Evolutionary conservation across 1,284 basidiomycete genomes (phyloP).

Genomic region (Ganoderma sp.): DNA sequence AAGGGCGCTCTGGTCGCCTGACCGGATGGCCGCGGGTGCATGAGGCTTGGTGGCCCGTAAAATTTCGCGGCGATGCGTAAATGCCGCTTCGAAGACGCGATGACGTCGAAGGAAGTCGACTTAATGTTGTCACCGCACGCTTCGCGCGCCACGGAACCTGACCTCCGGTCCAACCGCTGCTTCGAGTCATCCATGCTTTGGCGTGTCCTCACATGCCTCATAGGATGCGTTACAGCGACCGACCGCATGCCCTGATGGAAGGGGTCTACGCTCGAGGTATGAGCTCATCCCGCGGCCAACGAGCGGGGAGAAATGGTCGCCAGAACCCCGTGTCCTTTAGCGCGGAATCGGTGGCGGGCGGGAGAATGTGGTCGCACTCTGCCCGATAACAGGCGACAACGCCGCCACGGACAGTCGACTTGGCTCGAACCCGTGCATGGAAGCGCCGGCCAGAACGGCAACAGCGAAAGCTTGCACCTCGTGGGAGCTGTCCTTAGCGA

Average conservation of each 20-base stretch:
- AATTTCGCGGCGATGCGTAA: constrained; percentile 18
- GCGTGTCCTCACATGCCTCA: constrained; percentile 13
- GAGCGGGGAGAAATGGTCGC: constrained; percentile 10
- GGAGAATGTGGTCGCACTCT: constrained; percentile 39
- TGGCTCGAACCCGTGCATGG: constrained; percentile 10
- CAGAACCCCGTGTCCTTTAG: constrained; percentile 18
- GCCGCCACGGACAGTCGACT: constrained; percentile 13
- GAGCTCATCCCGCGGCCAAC: neutral
- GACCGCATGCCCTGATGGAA: constrained; percentile 14
- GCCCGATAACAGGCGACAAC: constrained; percentile 25
- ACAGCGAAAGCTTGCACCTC: constrained; percentile 41
- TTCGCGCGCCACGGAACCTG: neutral
- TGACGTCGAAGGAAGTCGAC: constrained; percentile 28
- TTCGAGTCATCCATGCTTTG: constrained; percentile 15
- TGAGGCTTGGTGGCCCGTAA: constrained; percentile 15
- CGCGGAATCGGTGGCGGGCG: constrained; percentile 39
- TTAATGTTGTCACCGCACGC: constrained; percentile 12
- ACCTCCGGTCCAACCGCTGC: constrained; percentile 21
- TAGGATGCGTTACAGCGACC: constrained; percentile 16
- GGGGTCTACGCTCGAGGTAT: constrained; percentile 6
- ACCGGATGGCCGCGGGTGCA: constrained; percentile 19
- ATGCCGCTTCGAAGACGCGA: constrained; percentile 21
- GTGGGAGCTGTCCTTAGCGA: constrained; percentile 35
- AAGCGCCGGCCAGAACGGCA: constrained; percentile 28
- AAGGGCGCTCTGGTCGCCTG: constrained; percentile 23